Conservation (phyloP, 2,329 filamentous ascomycete species). For the Aureobasidium sp. region DNA sequence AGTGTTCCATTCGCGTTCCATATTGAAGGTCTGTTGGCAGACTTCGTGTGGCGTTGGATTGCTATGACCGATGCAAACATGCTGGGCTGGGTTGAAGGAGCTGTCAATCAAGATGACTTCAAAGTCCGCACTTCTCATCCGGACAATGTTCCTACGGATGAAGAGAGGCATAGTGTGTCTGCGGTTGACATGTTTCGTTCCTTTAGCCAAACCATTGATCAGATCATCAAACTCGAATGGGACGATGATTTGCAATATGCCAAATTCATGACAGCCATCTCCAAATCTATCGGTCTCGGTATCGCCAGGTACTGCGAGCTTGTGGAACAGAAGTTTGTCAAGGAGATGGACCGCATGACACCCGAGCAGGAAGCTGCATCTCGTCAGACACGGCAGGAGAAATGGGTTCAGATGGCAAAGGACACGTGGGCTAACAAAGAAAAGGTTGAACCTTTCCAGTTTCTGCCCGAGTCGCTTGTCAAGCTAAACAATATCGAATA, state of each 20-base stretch:
- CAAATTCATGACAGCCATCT: conserved; percentile 91
- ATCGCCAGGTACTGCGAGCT: conserved; percentile 87
- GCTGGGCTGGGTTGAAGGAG: conserved; percentile 76
- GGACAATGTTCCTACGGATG: conserved; percentile 55
- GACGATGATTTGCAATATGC: conserved; percentile 89
- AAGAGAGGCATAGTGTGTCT: conserved; percentile 85
- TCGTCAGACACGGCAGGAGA: conserved; percentile 78
- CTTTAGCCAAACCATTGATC: conserved; percentile 86
- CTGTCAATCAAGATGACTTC: conserved; percentile 85
- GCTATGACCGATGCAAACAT: conserved; percentile 71
- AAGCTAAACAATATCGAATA: conserved; percentile 98
- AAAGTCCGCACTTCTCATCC: conserved; percentile 56
- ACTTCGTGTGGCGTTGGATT: conserved; percentile 97
- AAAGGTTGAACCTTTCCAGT: conserved; percentile 93
- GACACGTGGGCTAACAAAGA: conserved; percentile 90
- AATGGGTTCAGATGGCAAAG: conserved; percentile 86
- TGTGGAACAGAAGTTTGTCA: conserved; percentile 74
- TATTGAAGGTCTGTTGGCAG: conserved; percentile 75
- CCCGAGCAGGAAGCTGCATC: conserved; percentile 77
- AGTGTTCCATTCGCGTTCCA: conserved; percentile 72
- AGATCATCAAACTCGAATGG: conserved; percentile 82
- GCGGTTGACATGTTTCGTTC: conserved; percentile 89
- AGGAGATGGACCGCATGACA: conserved; percentile 87
- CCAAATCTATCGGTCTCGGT: conserved; percentile 75
- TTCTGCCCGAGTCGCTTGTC: conserved; percentile 91